phyloP scores from a whole-genome alignment of 2,329 filamentous ascomycete genomes.

The Pseudophaeomoniella oleicola region DNA sequence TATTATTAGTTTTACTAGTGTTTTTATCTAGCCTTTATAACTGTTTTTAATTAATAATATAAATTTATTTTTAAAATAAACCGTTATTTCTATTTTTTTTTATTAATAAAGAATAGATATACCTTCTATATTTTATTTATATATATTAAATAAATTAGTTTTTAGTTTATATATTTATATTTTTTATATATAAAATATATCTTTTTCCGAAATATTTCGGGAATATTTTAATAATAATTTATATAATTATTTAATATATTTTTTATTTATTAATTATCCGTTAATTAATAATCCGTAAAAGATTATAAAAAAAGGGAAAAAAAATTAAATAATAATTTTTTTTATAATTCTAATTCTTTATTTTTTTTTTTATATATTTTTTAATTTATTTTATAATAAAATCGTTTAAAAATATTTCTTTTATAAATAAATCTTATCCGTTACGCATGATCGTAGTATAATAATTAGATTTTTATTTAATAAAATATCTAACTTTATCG shows the following conservation, averaged over 20 bases:
- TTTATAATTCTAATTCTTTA: no score
- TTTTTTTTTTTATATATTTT: neutral
- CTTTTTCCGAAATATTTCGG: neutral
- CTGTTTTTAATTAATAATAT: no score
- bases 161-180: constrained; percentile 1
- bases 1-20: neutral
- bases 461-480: neutral
- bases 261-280: no score
- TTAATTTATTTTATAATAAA: neutral
- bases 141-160: constrained; percentile 2
- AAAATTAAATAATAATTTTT: neutral
- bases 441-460: no score
- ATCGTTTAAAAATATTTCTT: no score
- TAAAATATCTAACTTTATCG: neutral
- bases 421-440: no score
- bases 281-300: no score
- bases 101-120: constrained; percentile 2
- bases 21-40: no score
- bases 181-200: constrained; percentile 1
- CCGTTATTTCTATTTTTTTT: constrained; percentile 1
- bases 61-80: no score
- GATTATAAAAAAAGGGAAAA: no score
- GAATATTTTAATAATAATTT: neutral
- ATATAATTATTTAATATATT: neutral
- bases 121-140: constrained; percentile 1